Evolutionary conservation across 768 basidiomycete species (phyloP).

Genomic region (Hypsizygus marmoreus): DNA sequence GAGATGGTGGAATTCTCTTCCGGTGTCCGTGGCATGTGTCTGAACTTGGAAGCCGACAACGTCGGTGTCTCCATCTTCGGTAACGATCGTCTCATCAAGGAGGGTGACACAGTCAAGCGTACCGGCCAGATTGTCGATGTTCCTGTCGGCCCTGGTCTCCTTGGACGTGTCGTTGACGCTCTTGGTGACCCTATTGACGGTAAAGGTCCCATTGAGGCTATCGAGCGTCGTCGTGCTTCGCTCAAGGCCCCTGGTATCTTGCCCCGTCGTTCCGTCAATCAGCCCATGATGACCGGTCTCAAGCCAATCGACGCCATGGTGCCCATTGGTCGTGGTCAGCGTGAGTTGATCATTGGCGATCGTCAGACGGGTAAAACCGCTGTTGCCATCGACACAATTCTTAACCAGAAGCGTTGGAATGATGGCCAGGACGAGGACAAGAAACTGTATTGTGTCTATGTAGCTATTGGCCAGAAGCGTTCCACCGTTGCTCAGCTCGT

Average conservation of each 20-base stretch:
- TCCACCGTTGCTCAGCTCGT: conserved; percentile 99
- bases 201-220: conserved; percentile 94
- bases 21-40: conserved; percentile 99
- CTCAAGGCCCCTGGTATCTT: conserved; percentile 99
- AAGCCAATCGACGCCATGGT: conserved; percentile 99
- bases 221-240: conserved; percentile 95
- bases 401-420: conserved; percentile 99
- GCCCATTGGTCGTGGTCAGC: conserved; percentile 99
- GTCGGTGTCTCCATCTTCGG: conserved; percentile 99
- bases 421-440: conserved; percentile 94
- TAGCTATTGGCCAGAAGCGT: conserved; percentile 98
- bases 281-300: conserved; percentile 99
- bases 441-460: conserved; percentile 99
- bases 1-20: conserved; percentile 99
- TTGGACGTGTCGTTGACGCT: conserved; percentile 99
- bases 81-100: conserved; percentile 98
- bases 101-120: conserved; percentile 99
- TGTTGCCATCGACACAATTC: conserved; percentile 99
- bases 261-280: conserved; percentile 98
- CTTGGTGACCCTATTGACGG: conserved; percentile 99
- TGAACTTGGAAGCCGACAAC: conserved; percentile 99
- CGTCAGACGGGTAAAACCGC: conserved; percentile 99
- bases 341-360: conserved; percentile 99
- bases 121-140: conserved; percentile 99
- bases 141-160: conserved; percentile 94